Evolutionary conservation across 805 yeast species (phyloP), one percentile per base, ranked within the genome.

Genomic region (Schizosaccharomyces osmophilus): DNA sequence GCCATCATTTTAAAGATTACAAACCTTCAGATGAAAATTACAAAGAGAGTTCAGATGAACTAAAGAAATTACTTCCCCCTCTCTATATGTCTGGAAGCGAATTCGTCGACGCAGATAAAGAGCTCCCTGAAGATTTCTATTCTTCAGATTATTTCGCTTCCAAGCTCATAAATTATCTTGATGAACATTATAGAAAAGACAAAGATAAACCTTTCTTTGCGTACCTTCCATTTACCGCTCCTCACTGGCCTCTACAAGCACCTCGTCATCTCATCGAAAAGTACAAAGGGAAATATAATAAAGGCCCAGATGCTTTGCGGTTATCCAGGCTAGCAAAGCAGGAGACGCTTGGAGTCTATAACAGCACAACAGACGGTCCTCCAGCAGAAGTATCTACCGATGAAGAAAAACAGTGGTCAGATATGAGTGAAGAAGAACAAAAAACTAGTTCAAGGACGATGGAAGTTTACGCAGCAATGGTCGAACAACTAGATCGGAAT

Each of bases 191-290:
- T 11, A 36, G 15, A 2, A 9, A 6, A 11, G 41, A 11, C 13
- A 9, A 36, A 13, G 41, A 11, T 11, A 36, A 3, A 36, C 15
- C 39, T 11, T 80, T 78, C 64, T 77, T 79, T 62, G 79, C 81
- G 3, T 68, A 73, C 26, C 69, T 81, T 62, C 80, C 83, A 5
- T 80, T 78, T 65, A 79, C 83, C 4, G 83, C 84, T 1, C 84
- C 84, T 2, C 84, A 80, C 67, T 80, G 84, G 84, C 84, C 84
- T 11, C 74, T 75, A 65, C 84, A 80, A 68, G 84, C 83, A 0
- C 82, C 82, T 5, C 68, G 68, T 60, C 77, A 76, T 5, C 67
- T 72, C 5, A 72, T 79, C 61, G 73, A 69, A 4, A 78, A 79
- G 63, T 78, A 80, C n/a, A 9, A 5, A 11, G 22, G 22, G 11